Conservation (phyloP, 768 basidiomycete species). For the Leccinellum albellum region DNA sequence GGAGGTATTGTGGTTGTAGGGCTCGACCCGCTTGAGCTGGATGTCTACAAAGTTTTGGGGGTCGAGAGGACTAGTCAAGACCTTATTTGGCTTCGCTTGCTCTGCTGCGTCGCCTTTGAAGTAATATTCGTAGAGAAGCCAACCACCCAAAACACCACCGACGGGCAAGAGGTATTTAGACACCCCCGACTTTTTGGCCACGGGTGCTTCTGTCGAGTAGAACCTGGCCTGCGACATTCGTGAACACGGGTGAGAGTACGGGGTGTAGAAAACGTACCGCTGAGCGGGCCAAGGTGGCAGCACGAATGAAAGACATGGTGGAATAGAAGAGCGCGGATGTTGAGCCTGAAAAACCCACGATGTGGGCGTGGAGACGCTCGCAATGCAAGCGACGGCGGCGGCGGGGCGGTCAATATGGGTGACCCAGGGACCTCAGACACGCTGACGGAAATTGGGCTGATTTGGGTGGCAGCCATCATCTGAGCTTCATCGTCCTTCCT, state of each 20-base stretch:
- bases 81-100: slow-evolving; percentile 37
- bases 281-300: slow-evolving; percentile 39
- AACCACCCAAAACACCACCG: slow-evolving; percentile 38
- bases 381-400: not conserved
- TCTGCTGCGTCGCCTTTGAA: slow-evolving; percentile 21
- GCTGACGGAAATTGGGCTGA: slow-evolving; percentile 13
- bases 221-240: slow-evolving; percentile 35
- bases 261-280: slow-evolving; percentile 28
- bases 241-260: not conserved
- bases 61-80: slow-evolving; percentile 66
- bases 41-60: slow-evolving; percentile 75
- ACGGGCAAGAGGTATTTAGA: slow-evolving; percentile 41
- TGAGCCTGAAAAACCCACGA: slow-evolving; percentile 14
- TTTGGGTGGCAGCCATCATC: slow-evolving; percentile 6
- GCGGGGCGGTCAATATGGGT: not conserved
- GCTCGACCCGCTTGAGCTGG: slow-evolving; percentile 72
- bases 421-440: slow-evolving; percentile 26
- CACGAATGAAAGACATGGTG: slow-evolving; percentile 44
- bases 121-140: slow-evolving; percentile 52
- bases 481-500: not conserved
- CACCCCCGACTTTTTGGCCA: slow-evolving; percentile 46
- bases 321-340: not conserved
- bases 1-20: slow-evolving; percentile 94
- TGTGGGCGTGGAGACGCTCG: not conserved
- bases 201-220: slow-evolving; percentile 43